phyloP scores from a whole-genome alignment of 257 asterid genomes.

The Scutellaria barbata region DNA sequence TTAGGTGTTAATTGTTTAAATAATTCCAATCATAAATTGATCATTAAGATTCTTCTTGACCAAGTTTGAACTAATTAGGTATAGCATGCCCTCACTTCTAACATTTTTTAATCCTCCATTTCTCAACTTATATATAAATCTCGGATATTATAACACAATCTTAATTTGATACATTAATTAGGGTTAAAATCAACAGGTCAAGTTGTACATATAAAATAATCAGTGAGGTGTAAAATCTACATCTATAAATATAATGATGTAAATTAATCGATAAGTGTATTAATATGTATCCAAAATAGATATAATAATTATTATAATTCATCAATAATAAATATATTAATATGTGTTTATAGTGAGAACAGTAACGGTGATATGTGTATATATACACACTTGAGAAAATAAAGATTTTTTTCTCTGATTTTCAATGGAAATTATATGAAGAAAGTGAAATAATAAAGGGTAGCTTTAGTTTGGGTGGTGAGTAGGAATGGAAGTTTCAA shows the following conservation, averaged over 20 bases:
- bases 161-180: neutral
- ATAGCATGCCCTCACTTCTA: neutral
- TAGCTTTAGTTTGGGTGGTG: neutral
- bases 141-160: neutral
- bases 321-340: too few species aligned
- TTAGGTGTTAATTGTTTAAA: neutral
- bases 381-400: too few species aligned
- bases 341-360: too few species aligned
- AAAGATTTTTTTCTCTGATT: too few species aligned
- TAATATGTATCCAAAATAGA: too few species aligned
- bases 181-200: neutral
- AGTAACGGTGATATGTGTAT: too few species aligned
- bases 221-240: too few species aligned
- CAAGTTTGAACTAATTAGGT: neutral
- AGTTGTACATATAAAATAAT: too few species aligned
- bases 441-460: too few species aligned
- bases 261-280: too few species aligned
- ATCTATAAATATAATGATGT: too few species aligned
- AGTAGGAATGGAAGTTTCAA: conserved; percentile 26
- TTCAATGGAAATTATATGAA: neutral
- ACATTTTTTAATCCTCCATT: neutral
- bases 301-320: too few species aligned
- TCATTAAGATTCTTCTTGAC: conserved; percentile 29
- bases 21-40: conserved; percentile 22
- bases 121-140: neutral